Evolutionary conservation across 257 asterid genomes (phyloP).

Genomic region (Marsdenia floribunda): DNA sequence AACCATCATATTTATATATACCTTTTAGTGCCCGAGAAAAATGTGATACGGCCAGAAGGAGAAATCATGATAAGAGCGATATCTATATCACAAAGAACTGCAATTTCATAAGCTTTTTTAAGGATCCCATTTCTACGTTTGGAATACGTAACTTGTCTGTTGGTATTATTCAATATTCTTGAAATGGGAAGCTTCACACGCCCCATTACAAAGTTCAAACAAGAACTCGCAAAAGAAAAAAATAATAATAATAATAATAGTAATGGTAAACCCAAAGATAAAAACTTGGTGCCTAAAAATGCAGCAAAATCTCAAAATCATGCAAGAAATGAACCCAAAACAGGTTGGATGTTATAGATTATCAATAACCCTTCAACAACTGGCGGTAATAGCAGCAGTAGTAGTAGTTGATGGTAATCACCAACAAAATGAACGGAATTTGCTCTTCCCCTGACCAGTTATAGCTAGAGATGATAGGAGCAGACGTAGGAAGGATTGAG

Average conservation of each 20-base stretch:
- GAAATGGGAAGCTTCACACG: constrained; percentile 74
- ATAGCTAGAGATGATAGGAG: neutral
- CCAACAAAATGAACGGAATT: constrained; percentile 8
- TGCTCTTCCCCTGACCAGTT: neutral
- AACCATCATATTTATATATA: neutral
- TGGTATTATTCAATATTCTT: constrained; percentile 70
- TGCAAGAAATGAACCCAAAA: neutral
- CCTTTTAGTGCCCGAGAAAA: constrained; percentile 73
- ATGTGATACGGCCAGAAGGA: constrained; percentile 67
- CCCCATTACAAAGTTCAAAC: constrained; percentile 41
- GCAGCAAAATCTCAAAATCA: neutral
- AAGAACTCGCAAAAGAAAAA: too few relatives aligned
- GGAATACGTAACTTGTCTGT: constrained; percentile 74
- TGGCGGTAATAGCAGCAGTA: neutral
- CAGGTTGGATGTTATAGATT: neutral
- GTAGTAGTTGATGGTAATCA: neutral
- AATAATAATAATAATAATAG: neutral
- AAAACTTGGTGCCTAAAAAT: neutral
- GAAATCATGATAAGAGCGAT: constrained; percentile 64
- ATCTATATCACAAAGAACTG: constrained; percentile 68
- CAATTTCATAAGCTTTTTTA: constrained; percentile 72
- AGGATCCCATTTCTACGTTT: constrained; percentile 78
- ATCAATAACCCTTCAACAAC: neutral
- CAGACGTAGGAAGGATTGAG: neutral
- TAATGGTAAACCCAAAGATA: neutral